A percentile compares a stretch with the other conserved stretches of the same genome.
Conservation (phyloP, 108 stramenopile species). For the Fragilariopsis cylindrus region DNA sequence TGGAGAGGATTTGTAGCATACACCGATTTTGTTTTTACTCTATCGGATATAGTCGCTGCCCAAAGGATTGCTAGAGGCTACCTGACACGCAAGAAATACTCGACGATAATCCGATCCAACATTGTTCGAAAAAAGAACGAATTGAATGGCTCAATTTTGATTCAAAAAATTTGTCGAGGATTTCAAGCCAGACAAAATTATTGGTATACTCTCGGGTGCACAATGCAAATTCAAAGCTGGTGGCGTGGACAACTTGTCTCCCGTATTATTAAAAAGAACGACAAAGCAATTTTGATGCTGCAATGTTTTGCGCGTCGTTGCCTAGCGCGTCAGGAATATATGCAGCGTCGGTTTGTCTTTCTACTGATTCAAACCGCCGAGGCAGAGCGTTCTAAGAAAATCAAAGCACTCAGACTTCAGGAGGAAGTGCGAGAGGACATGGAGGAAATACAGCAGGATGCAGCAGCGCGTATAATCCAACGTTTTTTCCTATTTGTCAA, state of each 20-base stretch:
- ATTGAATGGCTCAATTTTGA: conserved; percentile 29
- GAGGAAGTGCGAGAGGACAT: conserved; percentile 26
- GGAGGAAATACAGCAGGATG: conserved; percentile 21
- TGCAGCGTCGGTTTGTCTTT: conserved; percentile 40
- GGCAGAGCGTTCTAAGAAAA: conserved; percentile 23
- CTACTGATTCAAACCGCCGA: conserved; percentile 28
- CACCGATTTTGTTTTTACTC: conserved; percentile 58
- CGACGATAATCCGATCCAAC: not conserved
- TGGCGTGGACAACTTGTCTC: conserved; percentile 34
- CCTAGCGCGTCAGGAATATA: conserved; percentile 36
- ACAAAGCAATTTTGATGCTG: conserved; percentile 23
- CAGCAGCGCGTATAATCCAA: conserved; percentile 65
- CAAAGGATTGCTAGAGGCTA: conserved; percentile 55
- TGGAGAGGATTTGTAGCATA: conserved; percentile 70
- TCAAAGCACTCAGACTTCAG: conserved; percentile 33
- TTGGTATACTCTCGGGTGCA: conserved; percentile 54
- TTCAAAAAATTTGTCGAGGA: conserved; percentile 65
- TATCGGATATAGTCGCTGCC: conserved; percentile 60
- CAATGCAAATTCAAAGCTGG: conserved; percentile 59
- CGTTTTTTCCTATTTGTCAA: conserved; percentile 72
- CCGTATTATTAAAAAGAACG: conserved; percentile 5
- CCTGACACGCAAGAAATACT: conserved; percentile 27
- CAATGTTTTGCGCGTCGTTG: conserved; percentile 37
- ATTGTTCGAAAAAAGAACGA: not conserved
- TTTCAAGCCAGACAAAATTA: conserved; percentile 56